These are phyloP conservation scores for Cenchrus purpureus DNA, from an alignment of 176 grass and related monocot species.

Conservation along the genomic window DNA sequence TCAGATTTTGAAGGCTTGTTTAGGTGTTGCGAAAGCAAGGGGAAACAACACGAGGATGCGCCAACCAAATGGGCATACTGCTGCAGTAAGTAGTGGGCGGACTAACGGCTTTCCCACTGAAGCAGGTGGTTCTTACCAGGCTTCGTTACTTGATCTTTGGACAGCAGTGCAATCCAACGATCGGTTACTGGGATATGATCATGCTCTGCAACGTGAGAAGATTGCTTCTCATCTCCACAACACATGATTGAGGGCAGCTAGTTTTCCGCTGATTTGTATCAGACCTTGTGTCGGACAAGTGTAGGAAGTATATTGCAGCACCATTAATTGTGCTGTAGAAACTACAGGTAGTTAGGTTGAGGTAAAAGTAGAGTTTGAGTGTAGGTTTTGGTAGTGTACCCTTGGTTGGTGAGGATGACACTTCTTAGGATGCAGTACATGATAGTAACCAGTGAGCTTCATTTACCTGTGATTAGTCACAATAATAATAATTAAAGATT, in stretches of 20 bases:
- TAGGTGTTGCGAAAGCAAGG: conserved; percentile 65
- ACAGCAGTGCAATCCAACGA: conserved; percentile 57
- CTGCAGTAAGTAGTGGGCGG: conserved; percentile 34
- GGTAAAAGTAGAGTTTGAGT: conserved; percentile 40
- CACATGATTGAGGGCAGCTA: conserved; percentile 33
- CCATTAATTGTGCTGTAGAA: conserved; percentile 50
- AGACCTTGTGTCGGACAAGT: conserved; percentile 15
- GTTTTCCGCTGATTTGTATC: conserved; percentile 28
- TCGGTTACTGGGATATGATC: conserved; percentile 39
- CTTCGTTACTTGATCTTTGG: conserved; percentile 65
- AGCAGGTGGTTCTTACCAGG: conserved; percentile 44
- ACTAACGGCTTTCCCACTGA: conserved; percentile 2
- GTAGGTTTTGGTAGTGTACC: conserved; percentile 33
- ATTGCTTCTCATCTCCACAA: conserved; percentile 48
- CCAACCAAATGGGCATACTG: conserved; percentile 28
- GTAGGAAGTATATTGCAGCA: conserved; percentile 20
- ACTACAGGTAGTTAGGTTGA: conserved; percentile 51
- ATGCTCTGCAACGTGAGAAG: conserved; percentile 47
- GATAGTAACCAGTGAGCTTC: conserved; percentile 44
- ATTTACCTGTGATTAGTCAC: conserved; percentile 54
- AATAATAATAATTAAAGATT: conserved; percentile 34
- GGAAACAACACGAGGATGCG: neutral
- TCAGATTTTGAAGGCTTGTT: conserved; percentile 59
- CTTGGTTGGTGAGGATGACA: conserved; percentile 46
- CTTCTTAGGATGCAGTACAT: conserved; percentile 51